Conservation (phyloP, 768 basidiomycete genomes). For the Tulasnella sp. region DNA sequence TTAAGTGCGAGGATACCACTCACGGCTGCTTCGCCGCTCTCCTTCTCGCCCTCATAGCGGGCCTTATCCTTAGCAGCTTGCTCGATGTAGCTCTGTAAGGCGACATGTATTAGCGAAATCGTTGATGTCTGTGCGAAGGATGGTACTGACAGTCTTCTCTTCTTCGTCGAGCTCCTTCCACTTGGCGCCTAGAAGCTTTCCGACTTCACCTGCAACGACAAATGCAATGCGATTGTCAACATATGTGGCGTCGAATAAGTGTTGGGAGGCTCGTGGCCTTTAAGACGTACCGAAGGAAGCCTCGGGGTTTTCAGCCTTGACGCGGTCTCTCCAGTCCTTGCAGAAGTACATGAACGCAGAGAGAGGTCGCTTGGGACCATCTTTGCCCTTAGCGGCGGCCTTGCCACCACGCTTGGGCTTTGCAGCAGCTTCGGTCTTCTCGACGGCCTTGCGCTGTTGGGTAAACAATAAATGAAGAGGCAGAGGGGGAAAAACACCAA, state of each 20-base stretch:
- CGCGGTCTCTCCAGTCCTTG: conserved; percentile 91
- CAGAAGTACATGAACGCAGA: conserved; percentile 99
- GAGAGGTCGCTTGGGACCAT: conserved; percentile 85
- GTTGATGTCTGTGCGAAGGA: conserved; percentile 1
- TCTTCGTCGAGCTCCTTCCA: conserved; percentile 93
- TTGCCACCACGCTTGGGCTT: conserved; percentile 46
- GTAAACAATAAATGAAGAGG: background rate
- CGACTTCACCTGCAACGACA: conserved; percentile 67
- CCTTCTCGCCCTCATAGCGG: conserved; percentile 40
- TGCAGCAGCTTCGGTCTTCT: conserved; percentile 62
- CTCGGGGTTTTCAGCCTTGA: conserved; percentile 94
- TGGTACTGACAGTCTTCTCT: conserved; percentile 74
- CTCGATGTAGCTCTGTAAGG: conserved; percentile 74
- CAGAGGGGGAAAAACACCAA: background rate
- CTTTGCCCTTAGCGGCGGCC: conserved; percentile 53
- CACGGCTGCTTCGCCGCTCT: background rate
- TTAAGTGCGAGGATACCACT: background rate
- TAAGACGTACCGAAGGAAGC: conserved; percentile 70
- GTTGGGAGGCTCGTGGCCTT: background rate
- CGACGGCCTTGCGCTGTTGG: conserved; percentile 68
- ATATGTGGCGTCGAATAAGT: background rate
- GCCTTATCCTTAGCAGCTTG: conserved; percentile 83
- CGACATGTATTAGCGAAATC: conserved; percentile 30
- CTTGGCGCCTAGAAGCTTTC: conserved; percentile 90
- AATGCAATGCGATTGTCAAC: background rate